A percentile compares a stretch with the other conserved stretches of the same genome.
These are phyloP conservation scores for Polyplosphaeria fusca DNA, from an alignment of 495 filamentous ascomycete genomes.

Conservation along the genomic window DNA sequence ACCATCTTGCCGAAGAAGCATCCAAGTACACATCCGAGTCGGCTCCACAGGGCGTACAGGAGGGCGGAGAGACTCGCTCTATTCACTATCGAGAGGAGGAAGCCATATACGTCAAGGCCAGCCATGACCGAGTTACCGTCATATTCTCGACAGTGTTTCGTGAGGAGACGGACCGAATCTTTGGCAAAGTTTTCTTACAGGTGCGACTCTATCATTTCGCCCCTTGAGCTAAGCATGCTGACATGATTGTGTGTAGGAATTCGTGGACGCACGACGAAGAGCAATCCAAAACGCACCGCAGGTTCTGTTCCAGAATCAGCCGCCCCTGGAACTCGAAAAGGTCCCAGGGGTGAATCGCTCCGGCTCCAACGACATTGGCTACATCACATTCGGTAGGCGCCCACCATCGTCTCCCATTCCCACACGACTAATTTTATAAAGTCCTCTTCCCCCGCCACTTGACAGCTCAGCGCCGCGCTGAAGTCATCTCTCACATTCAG, in stretches of 20 bases:
- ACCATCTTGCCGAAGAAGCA: constrained; percentile 77
- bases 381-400: constrained; percentile 90
- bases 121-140: constrained; percentile 92
- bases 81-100: constrained; percentile 98
- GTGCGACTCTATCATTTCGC: constrained; percentile 26
- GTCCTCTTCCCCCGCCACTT: constrained; percentile 95
- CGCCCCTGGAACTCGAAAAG: constrained; percentile 83
- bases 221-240: background rate
- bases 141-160: constrained; percentile 98
- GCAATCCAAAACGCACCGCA: constrained; percentile 97
- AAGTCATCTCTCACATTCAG: constrained; percentile 97
- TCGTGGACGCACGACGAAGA: constrained; percentile 90
- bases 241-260: constrained; percentile 58
- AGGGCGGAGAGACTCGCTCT: constrained; percentile 90
- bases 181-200: constrained; percentile 91
- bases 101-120: constrained; percentile 98
- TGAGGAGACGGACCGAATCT: constrained; percentile 95
- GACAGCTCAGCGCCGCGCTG: constrained; percentile 80
- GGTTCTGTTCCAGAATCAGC: constrained; percentile 94
- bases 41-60: constrained; percentile 80
- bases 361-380: constrained; percentile 80
- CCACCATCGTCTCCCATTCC: constrained; percentile 10
- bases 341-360: constrained; percentile 73
- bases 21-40: constrained; percentile 87
- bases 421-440: constrained; percentile 37